Base-by-base conservation (phyloP, 768 basidiomycete species). In the Trametes meyenii region DNA sequence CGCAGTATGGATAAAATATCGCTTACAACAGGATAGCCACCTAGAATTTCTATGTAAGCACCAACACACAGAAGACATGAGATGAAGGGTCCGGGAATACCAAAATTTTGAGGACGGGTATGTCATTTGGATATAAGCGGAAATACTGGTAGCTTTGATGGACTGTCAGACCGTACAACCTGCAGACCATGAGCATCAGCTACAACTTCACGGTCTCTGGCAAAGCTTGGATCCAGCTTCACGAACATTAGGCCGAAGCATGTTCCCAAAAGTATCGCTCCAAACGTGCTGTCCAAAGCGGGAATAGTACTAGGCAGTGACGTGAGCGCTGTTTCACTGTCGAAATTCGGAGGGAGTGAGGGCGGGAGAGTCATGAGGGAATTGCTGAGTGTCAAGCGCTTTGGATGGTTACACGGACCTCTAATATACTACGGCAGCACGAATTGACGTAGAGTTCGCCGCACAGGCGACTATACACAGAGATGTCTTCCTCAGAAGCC, bases 81-180 rank as follows among this genome's bases (percentile, higher is more conserved):
- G 5, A 12, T 38, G 17, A 17, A 16, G 46, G 10, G n/a, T 12
- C 11, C 11, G 12, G n/a, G 24, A 51, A 21, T 46, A 53, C 59
- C 21, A 53, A 23, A 3, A 13, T 16, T 19, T 52, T 52, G 5
- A 53, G 5, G 0, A 45, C 11, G 16, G 24, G 16, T 3, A 21
- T 36, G n/a, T 60, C 59, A 23, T 26, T 54, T 1, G 59, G 51
- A 17, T 60, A 54, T n/a, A 60, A 19, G 14, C 59, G 51, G 35
- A 60, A 60, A 36, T 60, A 60, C 3, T 51, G 59, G 14, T 60
- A 60, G 3, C 44, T 38, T 24, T 60, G 59, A 24, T 53, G 59
- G 11, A 17, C 45, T 2, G 50, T 53, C 11, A 60, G 21, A 5
- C 59, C 59, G 19, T 60, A 60, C 10, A 60, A 40, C 2, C 59